Conservation (phyloP, 106 monocot genomes). For the Dendrobium nobile region DNA sequence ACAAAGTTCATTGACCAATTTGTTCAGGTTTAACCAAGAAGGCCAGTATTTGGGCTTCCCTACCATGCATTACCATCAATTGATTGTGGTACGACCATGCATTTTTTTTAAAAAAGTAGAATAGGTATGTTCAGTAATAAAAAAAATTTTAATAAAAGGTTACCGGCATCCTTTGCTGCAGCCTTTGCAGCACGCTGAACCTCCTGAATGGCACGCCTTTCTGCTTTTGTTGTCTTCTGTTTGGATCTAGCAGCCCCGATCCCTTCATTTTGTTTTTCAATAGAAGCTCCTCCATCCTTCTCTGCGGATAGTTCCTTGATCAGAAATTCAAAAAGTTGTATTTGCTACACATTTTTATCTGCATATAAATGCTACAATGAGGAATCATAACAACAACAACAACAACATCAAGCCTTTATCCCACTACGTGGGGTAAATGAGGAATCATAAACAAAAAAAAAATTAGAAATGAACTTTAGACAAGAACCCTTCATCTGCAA, state of each 20-base stretch:
- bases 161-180: constrained; percentile 58
- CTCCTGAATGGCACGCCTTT: constrained; percentile 76
- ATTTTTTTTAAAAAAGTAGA: background rate
- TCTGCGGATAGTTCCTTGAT: constrained; percentile 24
- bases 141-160: constrained; percentile 4
- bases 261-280: constrained; percentile 36
- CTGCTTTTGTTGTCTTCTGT: constrained; percentile 67
- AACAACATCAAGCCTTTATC: too few relatives aligned
- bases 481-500: background rate
- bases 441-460: background rate
- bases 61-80: constrained; percentile 1
- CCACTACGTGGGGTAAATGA: too few relatives aligned
- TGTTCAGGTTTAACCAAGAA: background rate
- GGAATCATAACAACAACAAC: too few relatives aligned
- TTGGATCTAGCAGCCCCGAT: constrained; percentile 28
- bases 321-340: background rate
- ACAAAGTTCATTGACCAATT: background rate
- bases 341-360: background rate
- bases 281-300: constrained; percentile 27
- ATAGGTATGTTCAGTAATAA: background rate
- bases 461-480: background rate
- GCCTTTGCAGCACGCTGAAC: constrained; percentile 76
- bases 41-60: background rate
- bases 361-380: background rate
- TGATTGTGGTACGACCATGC: background rate